Conservation (phyloP, 2,329 filamentous ascomycete species). For the Exophiala sp. region DNA sequence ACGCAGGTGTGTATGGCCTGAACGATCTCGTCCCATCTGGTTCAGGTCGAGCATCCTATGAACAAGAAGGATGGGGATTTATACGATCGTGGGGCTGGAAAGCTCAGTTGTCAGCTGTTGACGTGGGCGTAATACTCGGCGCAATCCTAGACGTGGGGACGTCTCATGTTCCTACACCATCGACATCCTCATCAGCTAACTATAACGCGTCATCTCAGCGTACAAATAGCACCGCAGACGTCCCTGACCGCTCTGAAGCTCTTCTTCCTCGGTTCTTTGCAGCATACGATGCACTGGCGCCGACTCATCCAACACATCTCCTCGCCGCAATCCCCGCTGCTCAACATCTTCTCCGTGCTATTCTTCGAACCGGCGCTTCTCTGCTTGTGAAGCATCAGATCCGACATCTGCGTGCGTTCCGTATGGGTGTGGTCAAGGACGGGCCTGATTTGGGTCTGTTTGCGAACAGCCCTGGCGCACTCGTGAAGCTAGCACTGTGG, state of each 20-base stretch:
- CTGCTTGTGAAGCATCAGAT: conserved; percentile 93
- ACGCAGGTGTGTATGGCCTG: conserved; percentile 87
- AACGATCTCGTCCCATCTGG: conserved; percentile 87
- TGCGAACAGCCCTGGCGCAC: conserved; percentile 75
- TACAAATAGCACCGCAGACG: conserved; percentile 15
- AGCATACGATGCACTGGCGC: conserved; percentile 56
- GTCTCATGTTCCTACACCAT: background rate
- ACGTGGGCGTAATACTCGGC: conserved; percentile 88
- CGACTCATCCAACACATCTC: conserved; percentile 49
- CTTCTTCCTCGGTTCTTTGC: conserved; percentile 53
- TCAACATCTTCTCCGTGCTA: conserved; percentile 85
- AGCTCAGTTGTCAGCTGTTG: conserved; percentile 85
- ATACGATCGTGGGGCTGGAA: conserved; percentile 98
- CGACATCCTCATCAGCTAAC: conserved; percentile 1
- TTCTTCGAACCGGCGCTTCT: conserved; percentile 86
- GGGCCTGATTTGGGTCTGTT: conserved; percentile 89
- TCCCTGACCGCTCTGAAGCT: conserved; percentile 24
- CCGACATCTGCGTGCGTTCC: conserved; percentile 84
- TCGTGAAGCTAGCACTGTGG: conserved; percentile 93
- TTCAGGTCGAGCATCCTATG: conserved; percentile 64
- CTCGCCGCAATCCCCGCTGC: conserved; percentile 78
- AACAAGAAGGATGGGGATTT: conserved; percentile 93
- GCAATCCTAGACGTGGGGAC: conserved; percentile 85
- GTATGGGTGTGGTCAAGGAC: conserved; percentile 93
- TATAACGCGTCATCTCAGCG: conserved; percentile 17